phyloP scores from a whole-genome alignment of 441 rosid genomes.

The Viola pubescens region DNA sequence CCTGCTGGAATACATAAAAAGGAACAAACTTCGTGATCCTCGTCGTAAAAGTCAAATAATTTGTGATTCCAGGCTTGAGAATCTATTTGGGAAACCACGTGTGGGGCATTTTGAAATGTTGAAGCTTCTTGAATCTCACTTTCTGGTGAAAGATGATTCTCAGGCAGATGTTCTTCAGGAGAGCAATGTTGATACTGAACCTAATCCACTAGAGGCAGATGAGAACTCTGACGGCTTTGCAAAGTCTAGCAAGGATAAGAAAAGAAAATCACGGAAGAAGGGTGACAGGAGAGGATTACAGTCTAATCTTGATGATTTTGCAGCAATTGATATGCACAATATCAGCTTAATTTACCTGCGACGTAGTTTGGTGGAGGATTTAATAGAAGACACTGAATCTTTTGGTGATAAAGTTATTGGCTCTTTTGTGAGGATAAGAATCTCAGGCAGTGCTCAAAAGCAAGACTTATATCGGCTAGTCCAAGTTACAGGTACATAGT shows the following conservation, averaged over 20 bases:
- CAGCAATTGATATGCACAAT: conserved; percentile 78
- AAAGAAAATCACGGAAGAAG: conserved; percentile 65
- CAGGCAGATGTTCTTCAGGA: conserved; percentile 54
- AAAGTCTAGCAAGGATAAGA: conserved; percentile 62
- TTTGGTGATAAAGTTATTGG: conserved; percentile 77
- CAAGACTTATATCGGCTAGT: conserved; percentile 92
- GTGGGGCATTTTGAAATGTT: conserved; percentile 97
- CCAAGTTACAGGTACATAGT: conserved; percentile 63
- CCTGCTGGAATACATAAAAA: conserved; percentile 76
- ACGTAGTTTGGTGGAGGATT: conserved; percentile 75
- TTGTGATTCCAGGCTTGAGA: conserved; percentile 80
- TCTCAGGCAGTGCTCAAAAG: conserved; percentile 77
- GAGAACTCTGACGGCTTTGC: conserved; percentile 46
- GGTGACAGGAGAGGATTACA: conserved; percentile 61
- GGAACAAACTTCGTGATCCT: conserved; percentile 85
- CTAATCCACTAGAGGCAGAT: conserved; percentile 61
- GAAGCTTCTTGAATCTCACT: conserved; percentile 86
- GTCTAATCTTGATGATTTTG: conserved; percentile 82
- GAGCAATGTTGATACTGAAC: conserved; percentile 56
- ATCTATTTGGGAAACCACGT: conserved; percentile 76
- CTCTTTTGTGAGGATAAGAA: conserved; percentile 78
- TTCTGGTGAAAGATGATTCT: conserved; percentile 62
- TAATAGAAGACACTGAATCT: conserved; percentile 55
- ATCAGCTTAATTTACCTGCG: conserved; percentile 73
- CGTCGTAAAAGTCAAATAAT: conserved; percentile 82